phyloP scores from a whole-genome alignment of 108 stramenopile genomes.

The Aurantiochytrium sp. region DNA sequence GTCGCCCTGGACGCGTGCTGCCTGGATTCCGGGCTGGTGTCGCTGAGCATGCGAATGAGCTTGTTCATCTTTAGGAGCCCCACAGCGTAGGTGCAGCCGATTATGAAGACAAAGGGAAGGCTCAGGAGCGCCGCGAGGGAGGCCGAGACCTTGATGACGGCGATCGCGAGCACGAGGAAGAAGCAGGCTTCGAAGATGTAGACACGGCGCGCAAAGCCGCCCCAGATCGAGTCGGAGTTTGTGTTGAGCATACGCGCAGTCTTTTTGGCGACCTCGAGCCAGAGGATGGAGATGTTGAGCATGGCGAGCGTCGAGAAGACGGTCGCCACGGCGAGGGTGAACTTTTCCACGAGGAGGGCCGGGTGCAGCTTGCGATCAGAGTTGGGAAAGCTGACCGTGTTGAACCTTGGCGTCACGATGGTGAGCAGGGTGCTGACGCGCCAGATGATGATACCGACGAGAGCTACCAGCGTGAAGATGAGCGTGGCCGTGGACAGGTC shows the following conservation, averaged over 20 bases:
- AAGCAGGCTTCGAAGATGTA: background rate
- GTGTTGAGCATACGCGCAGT: background rate
- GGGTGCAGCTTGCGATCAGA: background rate
- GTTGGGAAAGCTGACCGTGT: background rate
- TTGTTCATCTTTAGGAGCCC: background rate
- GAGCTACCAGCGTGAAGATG: background rate
- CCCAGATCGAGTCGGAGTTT: background rate
- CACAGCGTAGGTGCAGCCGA: background rate
- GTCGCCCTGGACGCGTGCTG: no score
- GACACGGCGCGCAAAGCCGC: background rate
- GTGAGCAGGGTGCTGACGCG: background rate
- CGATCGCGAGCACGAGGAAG: background rate
- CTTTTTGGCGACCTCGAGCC: background rate
- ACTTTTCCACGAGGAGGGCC: background rate
- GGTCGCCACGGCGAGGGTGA: background rate
- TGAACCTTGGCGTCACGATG: background rate
- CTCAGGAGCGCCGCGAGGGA: background rate
- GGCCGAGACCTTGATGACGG: background rate
- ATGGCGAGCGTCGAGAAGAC: constrained; percentile 16
- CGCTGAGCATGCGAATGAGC: background rate
- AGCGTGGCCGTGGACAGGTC: background rate
- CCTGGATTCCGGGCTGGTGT: background rate
- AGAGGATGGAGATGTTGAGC: background rate
- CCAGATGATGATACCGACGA: background rate
- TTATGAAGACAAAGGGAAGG: background rate